These are phyloP conservation scores for Botrytis galanthina DNA, from an alignment of 2,329 filamentous ascomycete genomes.

Conservation along the genomic window DNA sequence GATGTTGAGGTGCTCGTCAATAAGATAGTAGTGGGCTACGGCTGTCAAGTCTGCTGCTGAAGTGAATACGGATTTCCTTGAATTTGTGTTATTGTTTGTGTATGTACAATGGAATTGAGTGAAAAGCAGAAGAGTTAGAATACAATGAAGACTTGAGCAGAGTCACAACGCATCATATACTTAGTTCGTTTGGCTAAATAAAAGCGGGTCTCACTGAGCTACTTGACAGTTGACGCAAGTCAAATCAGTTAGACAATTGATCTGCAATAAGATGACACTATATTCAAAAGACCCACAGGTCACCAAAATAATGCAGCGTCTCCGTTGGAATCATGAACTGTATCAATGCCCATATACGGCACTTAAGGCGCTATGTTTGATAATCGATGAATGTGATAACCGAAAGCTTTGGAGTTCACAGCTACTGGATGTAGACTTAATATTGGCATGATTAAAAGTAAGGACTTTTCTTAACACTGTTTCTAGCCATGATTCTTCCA, in stretches of 20 bases:
- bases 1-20: neutral
- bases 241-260: neutral
- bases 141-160: neutral
- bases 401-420: neutral
- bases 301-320: neutral
- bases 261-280: neutral
- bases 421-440: neutral
- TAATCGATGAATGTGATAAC: neutral
- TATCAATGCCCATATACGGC: neutral
- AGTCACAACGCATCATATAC: neutral
- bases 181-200: neutral
- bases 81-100: neutral
- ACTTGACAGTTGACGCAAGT: neutral
- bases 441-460: neutral
- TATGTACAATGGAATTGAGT: neutral
- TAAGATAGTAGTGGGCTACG: neutral
- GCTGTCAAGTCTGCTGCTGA: neutral
- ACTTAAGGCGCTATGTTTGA: neutral
- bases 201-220: neutral
- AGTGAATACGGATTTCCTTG: neutral
- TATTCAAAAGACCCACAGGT: neutral
- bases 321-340: neutral
- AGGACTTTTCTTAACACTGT: neutral
- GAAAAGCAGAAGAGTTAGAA: neutral
- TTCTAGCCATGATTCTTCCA: neutral